phyloP scores from a whole-genome alignment of 768 basidiomycete species.

The Imleria badia region DNA sequence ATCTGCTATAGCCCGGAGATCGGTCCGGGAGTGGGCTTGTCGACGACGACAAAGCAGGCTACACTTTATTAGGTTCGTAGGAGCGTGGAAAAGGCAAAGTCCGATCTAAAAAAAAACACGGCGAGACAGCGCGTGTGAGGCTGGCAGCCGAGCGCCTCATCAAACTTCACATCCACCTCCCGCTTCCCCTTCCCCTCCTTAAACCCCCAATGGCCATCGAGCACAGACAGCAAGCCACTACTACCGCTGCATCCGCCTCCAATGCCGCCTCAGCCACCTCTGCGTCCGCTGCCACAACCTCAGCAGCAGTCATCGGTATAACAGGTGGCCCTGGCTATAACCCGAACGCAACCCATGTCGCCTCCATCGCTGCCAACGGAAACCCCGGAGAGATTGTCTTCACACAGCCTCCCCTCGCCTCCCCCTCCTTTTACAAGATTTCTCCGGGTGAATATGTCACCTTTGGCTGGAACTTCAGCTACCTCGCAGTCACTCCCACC shows the following conservation, averaged over 20 bases:
- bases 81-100: too few relatives aligned
- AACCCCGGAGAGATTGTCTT: constrained; percentile 46
- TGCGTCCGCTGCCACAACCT: background rate
- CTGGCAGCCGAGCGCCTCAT: constrained; percentile 1
- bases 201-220: constrained; percentile 15
- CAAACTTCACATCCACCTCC: background rate
- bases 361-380: constrained; percentile 36
- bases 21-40: too few relatives aligned
- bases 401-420: constrained; percentile 58
- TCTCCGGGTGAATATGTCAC: constrained; percentile 54
- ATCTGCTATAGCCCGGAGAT: too few relatives aligned
- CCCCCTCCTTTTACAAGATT: constrained; percentile 68
- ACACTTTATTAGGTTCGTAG: too few relatives aligned
- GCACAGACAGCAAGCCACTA: constrained; percentile 25
- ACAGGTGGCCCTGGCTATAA: constrained; percentile 28
- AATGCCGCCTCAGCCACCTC: background rate
- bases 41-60: too few relatives aligned
- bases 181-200: background rate
- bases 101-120: constrained; percentile 14
- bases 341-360: constrained; percentile 17
- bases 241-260: constrained; percentile 1
- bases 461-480: constrained; percentile 76
- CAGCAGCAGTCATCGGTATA: constrained; percentile 15
- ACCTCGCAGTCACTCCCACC: constrained; percentile 50
- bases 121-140: constrained; percentile 13